Percentiles rank a stretch among this genome's conserved stretches.
phyloP scores from a whole-genome alignment of 345 rosid genomes.

The Eucalyptus polybractea region DNA sequence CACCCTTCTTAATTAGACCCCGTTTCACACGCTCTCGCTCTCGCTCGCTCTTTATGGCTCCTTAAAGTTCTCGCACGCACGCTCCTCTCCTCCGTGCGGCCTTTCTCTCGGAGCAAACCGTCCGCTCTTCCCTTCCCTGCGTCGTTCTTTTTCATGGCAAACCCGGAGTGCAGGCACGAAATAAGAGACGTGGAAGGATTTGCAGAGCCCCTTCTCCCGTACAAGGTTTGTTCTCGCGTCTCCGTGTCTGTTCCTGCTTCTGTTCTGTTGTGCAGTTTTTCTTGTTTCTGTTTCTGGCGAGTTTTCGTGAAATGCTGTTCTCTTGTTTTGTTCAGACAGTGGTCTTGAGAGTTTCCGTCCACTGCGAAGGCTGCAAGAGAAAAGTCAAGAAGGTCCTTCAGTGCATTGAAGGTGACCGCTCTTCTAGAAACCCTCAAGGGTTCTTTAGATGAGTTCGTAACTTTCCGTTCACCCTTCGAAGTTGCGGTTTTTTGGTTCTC shows the following conservation, averaged over 20 bases:
- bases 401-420: slow-evolving; percentile 41
- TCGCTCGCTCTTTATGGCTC: not conserved
- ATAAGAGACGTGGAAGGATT: not conserved
- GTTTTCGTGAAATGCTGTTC: not conserved
- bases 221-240: slow-evolving; percentile 27
- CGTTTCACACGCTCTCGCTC: not conserved
- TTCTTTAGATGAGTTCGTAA: not conserved
- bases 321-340: slow-evolving; percentile 21
- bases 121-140: not conserved
- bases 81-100: not conserved
- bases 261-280: not conserved
- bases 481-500: not conserved
- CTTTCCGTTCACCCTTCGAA: not conserved
- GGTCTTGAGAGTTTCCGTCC: slow-evolving; percentile 58
- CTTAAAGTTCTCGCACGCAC: not conserved
- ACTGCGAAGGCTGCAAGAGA: slow-evolving; percentile 83
- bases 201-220: slow-evolving; percentile 30
- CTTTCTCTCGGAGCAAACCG: not conserved
- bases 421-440: not conserved
- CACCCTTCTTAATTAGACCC: not conserved
- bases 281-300: not conserved
- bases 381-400: slow-evolving; percentile 65
- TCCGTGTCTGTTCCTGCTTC: not conserved
- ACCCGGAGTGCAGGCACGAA: slow-evolving; percentile 19
- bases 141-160: not conserved